A percentile compares a stretch with the other conserved stretches of the same genome.
phyloP scores from a whole-genome alignment of 495 filamentous ascomycete genomes.

The Neurospora pannonica region DNA sequence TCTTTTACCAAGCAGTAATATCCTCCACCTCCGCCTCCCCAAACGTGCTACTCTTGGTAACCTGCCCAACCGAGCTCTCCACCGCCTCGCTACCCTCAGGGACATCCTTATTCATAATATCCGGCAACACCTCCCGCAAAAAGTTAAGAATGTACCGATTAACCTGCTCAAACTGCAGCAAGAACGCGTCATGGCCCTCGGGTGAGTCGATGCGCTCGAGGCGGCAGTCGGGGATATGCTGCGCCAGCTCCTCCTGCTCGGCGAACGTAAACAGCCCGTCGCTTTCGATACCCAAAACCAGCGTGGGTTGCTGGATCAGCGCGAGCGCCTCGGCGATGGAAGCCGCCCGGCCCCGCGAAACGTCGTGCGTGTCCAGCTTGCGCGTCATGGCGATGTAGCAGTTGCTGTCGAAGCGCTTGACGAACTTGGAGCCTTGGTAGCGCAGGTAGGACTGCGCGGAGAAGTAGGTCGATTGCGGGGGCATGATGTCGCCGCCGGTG shows the following conservation, averaged over 20 bases:
- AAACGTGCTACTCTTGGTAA: slow-evolving; percentile 78
- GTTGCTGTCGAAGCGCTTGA: slow-evolving; percentile 92
- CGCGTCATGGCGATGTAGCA: slow-evolving; percentile 98
- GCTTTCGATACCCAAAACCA: slow-evolving; percentile 87
- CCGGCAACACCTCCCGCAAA: slow-evolving; percentile 68
- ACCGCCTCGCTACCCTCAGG: slow-evolving; percentile 29
- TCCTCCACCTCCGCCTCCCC: slow-evolving; percentile 95
- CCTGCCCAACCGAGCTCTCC: slow-evolving; percentile 34
- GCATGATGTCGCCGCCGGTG: slow-evolving; percentile 33
- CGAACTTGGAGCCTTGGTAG: slow-evolving; percentile 96
- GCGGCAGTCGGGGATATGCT: slow-evolving; percentile 65
- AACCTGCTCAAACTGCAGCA: slow-evolving; percentile 95
- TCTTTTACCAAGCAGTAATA: slow-evolving; percentile 81
- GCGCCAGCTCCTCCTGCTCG: slow-evolving; percentile 86
- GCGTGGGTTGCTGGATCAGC: slow-evolving; percentile 72
- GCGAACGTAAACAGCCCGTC: slow-evolving; percentile 95
- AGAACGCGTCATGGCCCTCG: slow-evolving; percentile 93
- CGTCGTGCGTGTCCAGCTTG: slow-evolving; percentile 97
- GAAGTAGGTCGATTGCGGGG: slow-evolving; percentile 74
- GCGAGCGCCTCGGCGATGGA: slow-evolving; percentile 65
- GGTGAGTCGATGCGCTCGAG: slow-evolving; percentile 82
- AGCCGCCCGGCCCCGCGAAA: slow-evolving; percentile 60
- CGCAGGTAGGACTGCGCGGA: slow-evolving; percentile 95
- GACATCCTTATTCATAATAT: slow-evolving; percentile 65
- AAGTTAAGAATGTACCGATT: slow-evolving; percentile 82